Conservation (phyloP, 805 yeast species). For the Vanderwaltozyma verrucispora region DNA sequence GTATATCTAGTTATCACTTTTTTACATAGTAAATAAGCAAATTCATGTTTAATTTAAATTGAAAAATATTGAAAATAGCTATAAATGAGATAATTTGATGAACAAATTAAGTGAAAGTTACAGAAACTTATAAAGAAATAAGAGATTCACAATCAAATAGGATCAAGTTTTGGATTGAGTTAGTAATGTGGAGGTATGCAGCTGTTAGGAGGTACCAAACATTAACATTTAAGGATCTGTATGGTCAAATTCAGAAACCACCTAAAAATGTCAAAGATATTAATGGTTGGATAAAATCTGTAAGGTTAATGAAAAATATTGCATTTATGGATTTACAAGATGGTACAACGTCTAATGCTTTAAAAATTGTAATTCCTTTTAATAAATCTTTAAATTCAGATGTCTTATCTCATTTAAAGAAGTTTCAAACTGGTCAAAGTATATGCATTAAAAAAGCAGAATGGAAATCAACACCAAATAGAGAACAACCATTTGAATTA, state of each 20-base stretch:
- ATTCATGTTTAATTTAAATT: too few relatives aligned
- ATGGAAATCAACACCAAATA: constrained; percentile 14
- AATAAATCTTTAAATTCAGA: background rate
- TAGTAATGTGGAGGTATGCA: background rate
- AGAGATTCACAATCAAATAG: too few relatives aligned
- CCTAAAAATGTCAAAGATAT: background rate
- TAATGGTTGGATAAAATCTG: constrained; percentile 70
- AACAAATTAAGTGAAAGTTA: too few relatives aligned
- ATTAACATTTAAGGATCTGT: background rate
- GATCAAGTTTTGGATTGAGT: too few relatives aligned
- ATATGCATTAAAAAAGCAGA: constrained; percentile 33
- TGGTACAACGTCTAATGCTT: constrained; percentile 49
- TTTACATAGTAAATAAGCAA: too few relatives aligned
- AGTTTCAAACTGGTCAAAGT: constrained; percentile 38
- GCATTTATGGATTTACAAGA: constrained; percentile 76
- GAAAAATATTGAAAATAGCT: too few relatives aligned
- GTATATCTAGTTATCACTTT: too few relatives aligned
- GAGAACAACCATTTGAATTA: constrained; percentile 46
- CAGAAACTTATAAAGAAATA: too few relatives aligned
- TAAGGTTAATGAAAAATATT: constrained; percentile 62
- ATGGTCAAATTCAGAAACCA: background rate
- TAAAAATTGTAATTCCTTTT: constrained; percentile 43
- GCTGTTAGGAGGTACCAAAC: background rate
- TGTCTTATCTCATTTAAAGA: constrained; percentile 14
- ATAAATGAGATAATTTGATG: too few relatives aligned